Evolutionary conservation across 441 rosid genomes (phyloP).

Genomic region (Melastoma candidum): DNA sequence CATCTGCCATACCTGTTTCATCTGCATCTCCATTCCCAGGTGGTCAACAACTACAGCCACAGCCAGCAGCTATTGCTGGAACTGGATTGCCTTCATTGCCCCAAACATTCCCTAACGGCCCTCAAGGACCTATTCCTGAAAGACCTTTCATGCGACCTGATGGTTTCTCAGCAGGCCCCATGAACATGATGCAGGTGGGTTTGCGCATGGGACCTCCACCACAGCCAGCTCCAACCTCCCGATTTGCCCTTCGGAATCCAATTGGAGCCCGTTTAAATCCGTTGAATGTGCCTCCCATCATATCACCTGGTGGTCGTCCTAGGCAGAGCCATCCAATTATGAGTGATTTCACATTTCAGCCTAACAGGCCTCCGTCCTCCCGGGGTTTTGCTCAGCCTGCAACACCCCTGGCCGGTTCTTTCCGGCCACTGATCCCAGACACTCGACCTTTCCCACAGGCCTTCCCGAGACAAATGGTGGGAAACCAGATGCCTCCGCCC

Average conservation of each 20-base stretch:
- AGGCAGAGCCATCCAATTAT: conserved; percentile 32
- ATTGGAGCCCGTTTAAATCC: conserved; percentile 23
- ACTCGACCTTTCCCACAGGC: conserved; percentile 35
- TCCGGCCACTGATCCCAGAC: conserved; percentile 25
- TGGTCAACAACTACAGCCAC: conserved; percentile 28
- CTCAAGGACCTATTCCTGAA: conserved; percentile 26
- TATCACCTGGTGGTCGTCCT: conserved; percentile 21
- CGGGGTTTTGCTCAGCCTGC: conserved; percentile 29
- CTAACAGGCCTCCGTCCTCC: conserved; percentile 26
- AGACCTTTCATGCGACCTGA: conserved; percentile 15
- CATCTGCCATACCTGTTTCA: conserved; percentile 25
- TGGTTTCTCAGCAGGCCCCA: conserved; percentile 22
- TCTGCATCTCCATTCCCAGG: conserved; percentile 23
- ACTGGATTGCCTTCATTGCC: conserved; percentile 25
- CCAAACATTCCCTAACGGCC: conserved; percentile 24
- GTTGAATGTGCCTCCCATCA: conserved; percentile 27
- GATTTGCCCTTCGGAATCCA: conserved; percentile 21
- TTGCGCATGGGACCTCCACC: conserved; percentile 27
- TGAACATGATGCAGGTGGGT: conserved; percentile 31
- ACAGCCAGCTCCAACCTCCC: conserved; percentile 17
- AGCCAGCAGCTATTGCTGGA: conserved; percentile 28
- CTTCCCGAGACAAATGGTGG: conserved; percentile 31
- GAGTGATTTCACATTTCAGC: conserved; percentile 55
- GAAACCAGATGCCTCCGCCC: conserved; percentile 39
- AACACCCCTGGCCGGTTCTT: conserved; percentile 28